A percentile compares a stretch with the other conserved stretches of the same genome.
phyloP scores from a whole-genome alignment of 2,329 filamentous ascomycete species.

The Westerdykella aurantiaca region DNA sequence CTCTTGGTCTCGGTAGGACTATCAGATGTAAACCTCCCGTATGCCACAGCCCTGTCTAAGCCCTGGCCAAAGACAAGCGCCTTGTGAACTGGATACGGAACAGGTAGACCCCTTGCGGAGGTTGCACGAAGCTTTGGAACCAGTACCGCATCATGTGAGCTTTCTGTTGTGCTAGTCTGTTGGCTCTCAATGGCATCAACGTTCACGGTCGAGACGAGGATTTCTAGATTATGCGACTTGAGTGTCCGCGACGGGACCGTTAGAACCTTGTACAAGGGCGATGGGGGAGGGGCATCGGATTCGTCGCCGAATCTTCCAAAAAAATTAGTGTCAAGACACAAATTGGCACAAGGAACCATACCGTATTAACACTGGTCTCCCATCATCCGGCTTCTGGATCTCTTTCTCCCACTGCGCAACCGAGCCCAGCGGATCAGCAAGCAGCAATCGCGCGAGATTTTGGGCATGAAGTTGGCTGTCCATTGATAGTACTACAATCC shows the following conservation, averaged over 20 bases:
- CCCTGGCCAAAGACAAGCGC: constrained; percentile 70
- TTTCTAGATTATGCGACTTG: constrained; percentile 58
- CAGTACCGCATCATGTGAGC: constrained; percentile 61
- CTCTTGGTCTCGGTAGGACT: constrained; percentile 36
- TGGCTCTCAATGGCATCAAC: constrained; percentile 37
- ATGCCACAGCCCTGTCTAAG: constrained; percentile 59
- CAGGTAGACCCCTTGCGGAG: constrained; percentile 58
- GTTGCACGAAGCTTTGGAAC: constrained; percentile 66
- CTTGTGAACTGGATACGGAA: constrained; percentile 80
- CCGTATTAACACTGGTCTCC: constrained; percentile 39
- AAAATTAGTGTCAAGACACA: constrained; percentile 9
- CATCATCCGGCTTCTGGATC: constrained; percentile 31
- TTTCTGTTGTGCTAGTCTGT: constrained; percentile 26
- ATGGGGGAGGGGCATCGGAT: constrained; percentile 41
- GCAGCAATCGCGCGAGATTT: constrained; percentile 58
- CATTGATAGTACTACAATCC: constrained; percentile 44
- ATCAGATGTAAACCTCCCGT: constrained; percentile 36
- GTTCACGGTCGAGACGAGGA: constrained; percentile 52
- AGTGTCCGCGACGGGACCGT: constrained; percentile 58
- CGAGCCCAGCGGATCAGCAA: constrained; percentile 42
- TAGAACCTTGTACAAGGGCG: constrained; percentile 55
- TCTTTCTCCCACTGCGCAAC: constrained; percentile 42
- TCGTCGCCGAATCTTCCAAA: constrained; percentile 50
- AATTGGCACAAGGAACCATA: constrained; percentile 14
- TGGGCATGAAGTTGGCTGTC: constrained; percentile 52